Evolutionary conservation across 2,329 filamentous ascomycete species (phyloP), one percentile per base, ranked within the genome.

Genomic region (Cladosporium sp.): DNA sequence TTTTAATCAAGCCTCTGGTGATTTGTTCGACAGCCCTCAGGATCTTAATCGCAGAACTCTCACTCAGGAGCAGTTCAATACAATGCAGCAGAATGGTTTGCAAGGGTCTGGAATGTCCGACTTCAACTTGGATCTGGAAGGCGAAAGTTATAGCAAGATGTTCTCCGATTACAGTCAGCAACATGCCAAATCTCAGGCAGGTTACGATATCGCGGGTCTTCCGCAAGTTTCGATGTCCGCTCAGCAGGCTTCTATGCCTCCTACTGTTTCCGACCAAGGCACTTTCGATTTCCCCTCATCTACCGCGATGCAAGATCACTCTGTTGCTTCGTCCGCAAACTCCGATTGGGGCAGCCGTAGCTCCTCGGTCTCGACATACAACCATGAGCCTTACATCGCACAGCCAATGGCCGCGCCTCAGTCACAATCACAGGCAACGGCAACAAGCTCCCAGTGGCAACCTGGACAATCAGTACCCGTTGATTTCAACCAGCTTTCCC

Each of bases 61-160:
- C 21, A 78, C 75, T 1, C 76, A 78, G 62, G 76, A 76, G 56
- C 73, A 75, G 61, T 78, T 77, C 65, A 72, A 78, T 63, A 75
- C 73, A 5, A 74, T 75, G 43, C 67, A 73, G n/a, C 73, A 75
- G 30, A 70, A 67, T 10, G 67, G 68, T 58, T 34, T 69, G 60
- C 66, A 67, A 16, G 59, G 63, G 4, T 25, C 48, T 16, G 67
- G 53, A 2, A 32, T 54, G 16, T 25, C 18, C 49, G 48, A 49
- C n/a, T 58, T 56, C 36, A 48, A 23, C 8, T 28, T 67, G 46
- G 46, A 36, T 13, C 21, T 58, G 30, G 56, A 60, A 23, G 25
- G 23, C 5, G 65, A 67, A 16, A 26, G 28, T 10, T 65, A 57
- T 26, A 62, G 48, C 48, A 61, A 57, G 18, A 66, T 70, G 25